Conservation (phyloP, 305 asterid species). For the Solanum hybrid region DNA sequence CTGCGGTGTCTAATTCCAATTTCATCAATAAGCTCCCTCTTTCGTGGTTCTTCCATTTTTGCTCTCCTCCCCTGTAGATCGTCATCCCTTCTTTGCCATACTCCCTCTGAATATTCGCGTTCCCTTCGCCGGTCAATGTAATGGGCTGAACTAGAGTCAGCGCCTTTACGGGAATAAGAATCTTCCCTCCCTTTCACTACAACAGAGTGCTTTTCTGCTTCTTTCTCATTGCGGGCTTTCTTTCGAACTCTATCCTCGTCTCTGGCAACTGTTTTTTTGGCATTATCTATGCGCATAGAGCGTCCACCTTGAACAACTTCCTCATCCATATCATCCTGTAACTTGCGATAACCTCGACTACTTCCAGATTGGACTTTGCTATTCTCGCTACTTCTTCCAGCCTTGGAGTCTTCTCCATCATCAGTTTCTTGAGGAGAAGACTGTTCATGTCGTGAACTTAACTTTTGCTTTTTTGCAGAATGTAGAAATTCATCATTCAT, state of each 20-base stretch:
- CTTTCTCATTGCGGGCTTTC: constrained; percentile 52
- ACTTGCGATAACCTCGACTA: constrained; percentile 46
- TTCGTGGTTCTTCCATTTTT: constrained; percentile 53
- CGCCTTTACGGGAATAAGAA: constrained; percentile 39
- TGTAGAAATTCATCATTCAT: constrained; percentile 29
- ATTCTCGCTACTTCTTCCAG: constrained; percentile 58
- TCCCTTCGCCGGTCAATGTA: constrained; percentile 59
- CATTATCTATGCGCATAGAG: constrained; percentile 24
- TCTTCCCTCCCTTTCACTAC: constrained; percentile 55
- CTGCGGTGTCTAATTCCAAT: constrained; percentile 43
- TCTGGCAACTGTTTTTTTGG: constrained; percentile 33
- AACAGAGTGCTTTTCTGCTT: constrained; percentile 36
- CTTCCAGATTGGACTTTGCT: constrained; percentile 76
- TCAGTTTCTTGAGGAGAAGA: constrained; percentile 45
- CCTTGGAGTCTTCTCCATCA: constrained; percentile 51
- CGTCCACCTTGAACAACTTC: constrained; percentile 61
- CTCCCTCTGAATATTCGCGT: constrained; percentile 52
- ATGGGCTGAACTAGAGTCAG: constrained; percentile 37
- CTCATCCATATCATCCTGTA: constrained; percentile 44
- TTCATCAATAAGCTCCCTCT: constrained; percentile 57
- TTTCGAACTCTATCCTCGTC: constrained; percentile 37
- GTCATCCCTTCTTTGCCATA: constrained; percentile 61
- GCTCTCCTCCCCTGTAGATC: constrained; percentile 50
- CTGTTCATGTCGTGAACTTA: constrained; percentile 35
- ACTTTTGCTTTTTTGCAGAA: constrained; percentile 34